A percentile compares a stretch with the other conserved stretches of the same genome.
phyloP scores from a whole-genome alignment of 371 early-diverging fungal genomes.

The Mucor mucedo region DNA sequence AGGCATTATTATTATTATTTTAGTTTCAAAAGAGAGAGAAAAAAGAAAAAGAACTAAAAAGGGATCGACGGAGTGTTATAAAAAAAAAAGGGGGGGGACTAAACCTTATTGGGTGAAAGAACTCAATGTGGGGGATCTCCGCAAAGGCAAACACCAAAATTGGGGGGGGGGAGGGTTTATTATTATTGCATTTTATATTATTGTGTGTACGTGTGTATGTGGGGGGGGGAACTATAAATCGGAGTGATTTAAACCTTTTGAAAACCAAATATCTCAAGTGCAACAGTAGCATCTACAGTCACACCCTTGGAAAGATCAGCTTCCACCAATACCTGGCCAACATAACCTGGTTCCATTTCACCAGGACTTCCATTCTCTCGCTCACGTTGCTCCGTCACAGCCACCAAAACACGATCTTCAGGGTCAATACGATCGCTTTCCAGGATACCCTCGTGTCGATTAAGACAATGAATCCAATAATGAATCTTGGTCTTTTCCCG shows the following conservation, averaged over 20 bases:
- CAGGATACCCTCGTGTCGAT: constrained; percentile 35
- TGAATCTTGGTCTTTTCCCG: constrained; percentile 36
- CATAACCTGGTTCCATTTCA: constrained; percentile 35
- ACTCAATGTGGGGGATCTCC: too few relatives aligned
- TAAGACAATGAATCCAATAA: constrained; percentile 51
- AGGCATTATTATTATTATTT: not conserved
- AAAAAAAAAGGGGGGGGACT: too few relatives aligned
- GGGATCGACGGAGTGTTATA: not conserved
- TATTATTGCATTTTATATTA: too few relatives aligned
- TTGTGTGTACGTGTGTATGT: too few relatives aligned
- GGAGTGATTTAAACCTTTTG: constrained; percentile 19
- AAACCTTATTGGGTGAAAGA: too few relatives aligned
- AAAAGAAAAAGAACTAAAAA: constrained; percentile 7
- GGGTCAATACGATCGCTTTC: constrained; percentile 36
- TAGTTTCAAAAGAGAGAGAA: not conserved
- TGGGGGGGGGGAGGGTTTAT: too few relatives aligned
- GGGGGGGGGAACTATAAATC: not conserved
- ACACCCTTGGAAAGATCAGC: constrained; percentile 15
- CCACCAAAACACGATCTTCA: constrained; percentile 47
- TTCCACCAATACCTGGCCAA: constrained; percentile 36
- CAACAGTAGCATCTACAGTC: constrained; percentile 35
- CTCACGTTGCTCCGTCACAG: constrained; percentile 43
- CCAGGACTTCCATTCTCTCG: constrained; percentile 25
- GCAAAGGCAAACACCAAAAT: too few relatives aligned
- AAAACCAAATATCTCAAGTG: constrained; percentile 44